Evolutionary conservation across 2,329 filamentous ascomycete species (phyloP).

Genomic region (Tolypocladium inflatum): DNA sequence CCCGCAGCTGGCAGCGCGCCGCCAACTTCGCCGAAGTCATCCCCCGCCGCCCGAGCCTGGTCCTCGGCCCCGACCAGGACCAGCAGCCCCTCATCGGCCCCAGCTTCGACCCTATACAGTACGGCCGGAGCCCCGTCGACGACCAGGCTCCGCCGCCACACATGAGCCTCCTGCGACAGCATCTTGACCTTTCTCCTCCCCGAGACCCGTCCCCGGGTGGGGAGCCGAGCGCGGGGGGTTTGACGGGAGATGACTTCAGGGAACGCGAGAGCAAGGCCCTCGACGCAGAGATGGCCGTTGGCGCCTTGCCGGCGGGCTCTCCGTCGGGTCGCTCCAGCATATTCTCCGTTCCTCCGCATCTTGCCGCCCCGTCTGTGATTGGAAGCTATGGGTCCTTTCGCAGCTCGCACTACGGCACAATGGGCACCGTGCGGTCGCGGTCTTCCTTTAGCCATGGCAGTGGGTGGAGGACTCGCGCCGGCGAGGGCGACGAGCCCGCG

Average conservation of each 20-base stretch:
- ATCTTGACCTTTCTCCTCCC: conserved; percentile 33
- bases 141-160: conserved; percentile 19
- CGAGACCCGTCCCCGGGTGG: conserved; percentile 2
- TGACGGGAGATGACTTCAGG: conserved; percentile 19
- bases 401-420: conserved; percentile 43
- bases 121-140: conserved; percentile 31
- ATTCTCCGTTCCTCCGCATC: conserved; percentile 48
- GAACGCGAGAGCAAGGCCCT: conserved; percentile 40
- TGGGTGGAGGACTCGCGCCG: conserved; percentile 10
- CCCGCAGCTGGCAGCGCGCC: conserved; percentile 84
- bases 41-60: conserved; percentile 66
- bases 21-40: conserved; percentile 83
- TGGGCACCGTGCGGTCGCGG: conserved; percentile 26
- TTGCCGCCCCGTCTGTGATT: conserved; percentile 59
- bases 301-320: conserved; percentile 16
- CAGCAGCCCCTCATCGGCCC: conserved; percentile 18
- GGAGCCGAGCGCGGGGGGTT: conserved; percentile 10
- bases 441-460: conserved; percentile 36
- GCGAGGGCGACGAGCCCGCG: conserved; percentile 15
- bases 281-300: conserved; percentile 30
- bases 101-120: conserved; percentile 24
- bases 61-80: conserved; percentile 52
- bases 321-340: conserved; percentile 30
- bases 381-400: conserved; percentile 57
- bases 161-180: conserved; percentile 41